Evolutionary conservation across 345 rosid genomes (phyloP), one percentile per base, ranked within the genome.

Genomic region (Rhodamnia rubescens): DNA sequence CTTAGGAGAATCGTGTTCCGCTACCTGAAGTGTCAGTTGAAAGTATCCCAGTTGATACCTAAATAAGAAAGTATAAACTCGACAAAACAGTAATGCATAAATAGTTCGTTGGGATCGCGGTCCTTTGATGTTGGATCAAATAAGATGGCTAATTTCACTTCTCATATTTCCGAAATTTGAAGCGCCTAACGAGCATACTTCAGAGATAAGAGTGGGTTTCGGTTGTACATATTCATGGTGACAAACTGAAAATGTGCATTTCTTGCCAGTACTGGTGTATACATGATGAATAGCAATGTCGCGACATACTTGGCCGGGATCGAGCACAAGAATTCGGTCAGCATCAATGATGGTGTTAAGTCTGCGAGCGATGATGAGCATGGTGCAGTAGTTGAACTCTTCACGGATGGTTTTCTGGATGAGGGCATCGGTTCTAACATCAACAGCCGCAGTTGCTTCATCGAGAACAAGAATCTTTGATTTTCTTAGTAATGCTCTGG

Each of bases 381-480:
- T 95, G 57, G 98, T 92, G 89, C 99, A 97, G 52, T 96, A 88
- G 86, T 87, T 95, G 87, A 97, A 96, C 85, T 96, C 99, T 89
- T 97, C 98, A 2, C 95, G 94, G 85, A 94, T 97, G 53, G 99
- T 96, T 90, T 89, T 95, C 88, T 96, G 98, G 88, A 97, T 94
- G 57, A 96, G 92, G 90, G 95, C 94, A 88, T 97, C 98, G 6
- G 98, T 97, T 88, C 93, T 90, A 29, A 96, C 99, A 89, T 97
- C 99, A 84, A 97, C 99, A 82, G 98, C 96, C 22, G 98, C 99
- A 82, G 99, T 97, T 85, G 98, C 98, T 91, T 97, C 99, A 82
- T 97, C 98, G 0, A 96, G 98, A 86, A 94, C 96, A 86, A 96
- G 98, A 87, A 97, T 94, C 93, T 97, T 97, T 27, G 98, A 94